Evolutionary conservation across 2,329 filamentous ascomycete genomes (phyloP).

Genomic region (Cercospora zeae-maydis): DNA sequence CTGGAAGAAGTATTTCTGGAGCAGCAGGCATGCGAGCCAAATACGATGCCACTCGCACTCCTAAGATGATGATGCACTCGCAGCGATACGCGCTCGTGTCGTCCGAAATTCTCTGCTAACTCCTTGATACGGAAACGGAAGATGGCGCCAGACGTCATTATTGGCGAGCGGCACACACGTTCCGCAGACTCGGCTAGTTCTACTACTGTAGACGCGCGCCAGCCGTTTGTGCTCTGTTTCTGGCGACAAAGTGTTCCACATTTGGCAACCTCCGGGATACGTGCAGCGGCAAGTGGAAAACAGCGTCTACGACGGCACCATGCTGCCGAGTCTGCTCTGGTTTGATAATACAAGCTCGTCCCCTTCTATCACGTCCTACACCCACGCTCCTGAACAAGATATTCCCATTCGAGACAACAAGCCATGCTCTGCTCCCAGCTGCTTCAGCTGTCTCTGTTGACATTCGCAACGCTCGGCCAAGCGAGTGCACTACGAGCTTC

Average conservation of each 20-base stretch:
- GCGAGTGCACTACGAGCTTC: not conserved
- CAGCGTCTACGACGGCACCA: not conserved
- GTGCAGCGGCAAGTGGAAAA: not conserved
- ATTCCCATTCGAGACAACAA: too few relatives aligned
- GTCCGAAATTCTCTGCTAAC: not conserved
- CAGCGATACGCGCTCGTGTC: not conserved
- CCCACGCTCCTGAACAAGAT: not conserved
- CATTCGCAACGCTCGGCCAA: not conserved
- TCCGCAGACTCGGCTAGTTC: not conserved
- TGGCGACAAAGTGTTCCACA: not conserved
- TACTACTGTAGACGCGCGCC: not conserved
- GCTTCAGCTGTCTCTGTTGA: not conserved
- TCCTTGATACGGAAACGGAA: not conserved
- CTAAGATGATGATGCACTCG: not conserved
- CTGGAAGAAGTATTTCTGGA: not conserved
- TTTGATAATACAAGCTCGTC: not conserved
- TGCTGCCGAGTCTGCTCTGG: not conserved
- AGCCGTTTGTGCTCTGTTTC: not conserved
- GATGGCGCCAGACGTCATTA: not conserved
- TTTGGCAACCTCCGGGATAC: not conserved
- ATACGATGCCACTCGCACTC: not conserved
- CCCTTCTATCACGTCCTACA: not conserved
- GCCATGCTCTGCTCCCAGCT: not conserved
- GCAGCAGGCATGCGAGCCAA: not conserved
- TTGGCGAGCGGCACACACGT: not conserved